Conservation (phyloP, 768 basidiomycete species). For the Boletus sp. region DNA sequence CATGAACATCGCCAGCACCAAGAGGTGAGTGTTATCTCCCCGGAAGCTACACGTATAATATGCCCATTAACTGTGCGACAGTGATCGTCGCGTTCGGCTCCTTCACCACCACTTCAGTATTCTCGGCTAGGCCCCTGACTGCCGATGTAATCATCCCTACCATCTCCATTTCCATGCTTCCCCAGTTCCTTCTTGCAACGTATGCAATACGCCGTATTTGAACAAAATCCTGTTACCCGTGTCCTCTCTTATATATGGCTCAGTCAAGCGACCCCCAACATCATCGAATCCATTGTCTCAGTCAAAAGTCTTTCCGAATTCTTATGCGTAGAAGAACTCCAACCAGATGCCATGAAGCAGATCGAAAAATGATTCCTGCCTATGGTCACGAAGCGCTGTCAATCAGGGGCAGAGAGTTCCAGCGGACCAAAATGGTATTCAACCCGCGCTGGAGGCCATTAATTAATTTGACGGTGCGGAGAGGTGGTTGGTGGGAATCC, state of each 20-base stretch:
- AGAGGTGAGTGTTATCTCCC: conserved; percentile 46
- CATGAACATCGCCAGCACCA: conserved; percentile 94
- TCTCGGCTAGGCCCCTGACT: conserved; percentile 69
- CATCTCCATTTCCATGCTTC: conserved; percentile 84
- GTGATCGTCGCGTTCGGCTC: conserved; percentile 82
- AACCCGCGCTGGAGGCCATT: conserved; percentile 72
- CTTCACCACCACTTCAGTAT: conserved; percentile 67
- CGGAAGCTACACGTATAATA: too few relatives aligned
- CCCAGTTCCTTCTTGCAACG: conserved; percentile 85
- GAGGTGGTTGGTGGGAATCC: conserved; percentile 79
- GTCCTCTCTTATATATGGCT: conserved; percentile 41
- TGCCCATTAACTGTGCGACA: too few relatives aligned
- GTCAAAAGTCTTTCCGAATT: conserved; percentile 76
- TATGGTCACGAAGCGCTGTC: conserved; percentile 68
- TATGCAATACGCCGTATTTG: conserved; percentile 26
- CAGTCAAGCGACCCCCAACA: conserved; percentile 69
- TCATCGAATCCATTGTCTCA: conserved; percentile 86
- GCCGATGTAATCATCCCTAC: conserved; percentile 95
- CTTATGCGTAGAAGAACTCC: conserved; percentile 76
- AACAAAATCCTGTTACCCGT: neutral
- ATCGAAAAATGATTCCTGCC: conserved; percentile 41
- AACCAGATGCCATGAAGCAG: conserved; percentile 68
- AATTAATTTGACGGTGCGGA: conserved; percentile 68
- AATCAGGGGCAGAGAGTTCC: conserved; percentile 77
- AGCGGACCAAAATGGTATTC: conserved; percentile 62